Evolutionary conservation across 768 basidiomycete species (phyloP).

Genomic region (Cytidiella melzeri): DNA sequence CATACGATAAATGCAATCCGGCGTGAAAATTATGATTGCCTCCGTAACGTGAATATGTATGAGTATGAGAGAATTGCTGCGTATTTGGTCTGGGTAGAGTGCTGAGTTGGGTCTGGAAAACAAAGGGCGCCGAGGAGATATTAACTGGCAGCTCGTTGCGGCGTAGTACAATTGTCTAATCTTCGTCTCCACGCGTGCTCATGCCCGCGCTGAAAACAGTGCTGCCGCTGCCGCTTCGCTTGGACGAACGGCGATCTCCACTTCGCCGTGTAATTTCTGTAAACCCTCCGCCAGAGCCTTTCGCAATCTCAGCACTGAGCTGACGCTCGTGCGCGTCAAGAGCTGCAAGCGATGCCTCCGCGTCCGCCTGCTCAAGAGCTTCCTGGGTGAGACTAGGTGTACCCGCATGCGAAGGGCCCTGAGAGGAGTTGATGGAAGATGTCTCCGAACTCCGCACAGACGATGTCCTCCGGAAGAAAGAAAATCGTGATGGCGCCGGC

Average conservation of each 20-base stretch:
- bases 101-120: too few relatives aligned
- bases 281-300: slow-evolving; percentile 67
- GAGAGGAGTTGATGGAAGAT: slow-evolving; percentile 41
- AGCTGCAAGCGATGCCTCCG: slow-evolving; percentile 67
- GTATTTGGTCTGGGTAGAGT: too few relatives aligned
- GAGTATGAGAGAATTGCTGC: too few relatives aligned
- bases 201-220: slow-evolving; percentile 88
- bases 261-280: slow-evolving; percentile 61
- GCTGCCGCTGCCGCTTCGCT: slow-evolving; percentile 59
- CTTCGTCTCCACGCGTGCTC: slow-evolving; percentile 48
- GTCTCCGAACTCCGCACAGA: slow-evolving; percentile 38
- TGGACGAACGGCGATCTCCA: slow-evolving; percentile 51
- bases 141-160: too few relatives aligned
- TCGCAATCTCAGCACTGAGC: slow-evolving; percentile 69
- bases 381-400: slow-evolving; percentile 57
- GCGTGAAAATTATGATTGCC: neutral
- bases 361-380: slow-evolving; percentile 74
- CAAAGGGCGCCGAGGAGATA: too few relatives aligned
- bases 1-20: neutral
- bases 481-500: slow-evolving; percentile 45
- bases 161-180: slow-evolving; percentile 1
- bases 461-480: slow-evolving; percentile 61
- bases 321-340: slow-evolving; percentile 74
- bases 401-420: slow-evolving; percentile 14
- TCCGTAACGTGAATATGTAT: neutral